Conservation (phyloP, 2,329 filamentous ascomycete genomes). For the Neocatenulostroma microsporum region DNA sequence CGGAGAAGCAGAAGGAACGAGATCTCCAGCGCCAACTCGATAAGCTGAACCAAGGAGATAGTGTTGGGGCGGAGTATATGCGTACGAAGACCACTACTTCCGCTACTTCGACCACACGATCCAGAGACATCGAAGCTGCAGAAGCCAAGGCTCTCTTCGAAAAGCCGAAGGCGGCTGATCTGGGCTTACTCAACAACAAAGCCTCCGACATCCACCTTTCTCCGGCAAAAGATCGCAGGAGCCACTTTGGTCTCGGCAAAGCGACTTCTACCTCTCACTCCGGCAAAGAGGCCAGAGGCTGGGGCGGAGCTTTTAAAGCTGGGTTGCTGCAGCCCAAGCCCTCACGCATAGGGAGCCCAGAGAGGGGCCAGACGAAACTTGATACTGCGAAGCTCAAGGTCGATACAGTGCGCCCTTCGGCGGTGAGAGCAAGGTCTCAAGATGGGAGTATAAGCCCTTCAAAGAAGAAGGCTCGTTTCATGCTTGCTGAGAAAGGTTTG, state of each 20-base stretch:
- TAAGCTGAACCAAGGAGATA: slow-evolving; percentile 34
- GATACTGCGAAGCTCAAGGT: slow-evolving; percentile 10
- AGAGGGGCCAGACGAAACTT: slow-evolving; percentile 25
- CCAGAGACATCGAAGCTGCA: not conserved
- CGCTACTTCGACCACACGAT: not conserved
- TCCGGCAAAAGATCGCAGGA: slow-evolving; percentile 36
- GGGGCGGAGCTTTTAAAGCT: slow-evolving; percentile 39
- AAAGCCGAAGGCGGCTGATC: slow-evolving; percentile 26
- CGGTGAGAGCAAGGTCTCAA: slow-evolving; percentile 17
- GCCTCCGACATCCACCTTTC: slow-evolving; percentile 36
- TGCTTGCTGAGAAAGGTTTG: slow-evolving; percentile 42
- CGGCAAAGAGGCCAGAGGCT: slow-evolving; percentile 38
- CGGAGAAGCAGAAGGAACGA: slow-evolving; percentile 62
- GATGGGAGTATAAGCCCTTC: slow-evolving; percentile 30
- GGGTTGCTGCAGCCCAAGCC: slow-evolving; percentile 32
- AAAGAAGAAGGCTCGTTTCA: slow-evolving; percentile 43
- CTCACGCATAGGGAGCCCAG: slow-evolving; percentile 20
- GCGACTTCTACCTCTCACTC: too few species aligned
- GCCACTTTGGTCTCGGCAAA: slow-evolving; percentile 30
- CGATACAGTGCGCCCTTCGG: too few species aligned
- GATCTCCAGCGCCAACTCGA: slow-evolving; percentile 63
- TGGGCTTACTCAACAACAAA: slow-evolving; percentile 39
- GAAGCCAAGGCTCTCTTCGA: slow-evolving; percentile 13
- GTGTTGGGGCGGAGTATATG: slow-evolving; percentile 66
- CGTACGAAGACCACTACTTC: slow-evolving; percentile 23